phyloP scores from a whole-genome alignment of 1,284 basidiomycete genomes.

The Trichosporon sp. region DNA sequence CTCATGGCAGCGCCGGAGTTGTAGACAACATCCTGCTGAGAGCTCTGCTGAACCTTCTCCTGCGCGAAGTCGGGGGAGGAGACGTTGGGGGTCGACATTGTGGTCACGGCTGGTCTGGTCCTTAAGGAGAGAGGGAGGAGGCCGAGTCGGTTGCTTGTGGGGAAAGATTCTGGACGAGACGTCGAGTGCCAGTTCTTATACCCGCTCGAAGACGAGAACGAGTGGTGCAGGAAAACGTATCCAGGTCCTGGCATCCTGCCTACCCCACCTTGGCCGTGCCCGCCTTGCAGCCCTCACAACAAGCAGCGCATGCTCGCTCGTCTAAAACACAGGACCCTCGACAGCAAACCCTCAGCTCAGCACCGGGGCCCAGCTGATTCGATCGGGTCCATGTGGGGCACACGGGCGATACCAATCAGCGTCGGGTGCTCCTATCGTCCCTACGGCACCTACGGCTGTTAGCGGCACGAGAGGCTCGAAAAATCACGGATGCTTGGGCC shows the following conservation, averaged over 20 bases:
- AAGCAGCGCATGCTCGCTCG: conserved; percentile 11
- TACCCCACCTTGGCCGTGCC: neutral
- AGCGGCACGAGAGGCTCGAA: neutral
- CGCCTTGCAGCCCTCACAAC: neutral
- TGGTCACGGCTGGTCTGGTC: conserved; percentile 6
- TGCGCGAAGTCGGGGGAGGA: conserved; percentile 1
- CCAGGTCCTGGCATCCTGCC: neutral
- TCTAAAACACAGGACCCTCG: conserved; percentile 17
- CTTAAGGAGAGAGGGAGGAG: neutral
- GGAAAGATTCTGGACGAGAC: neutral
- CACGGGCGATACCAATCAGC: conserved; percentile 6
- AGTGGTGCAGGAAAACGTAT: neutral
- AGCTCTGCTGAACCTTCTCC: conserved; percentile 1
- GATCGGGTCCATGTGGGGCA: conserved; percentile 19
- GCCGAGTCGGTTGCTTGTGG: conserved; percentile 7
- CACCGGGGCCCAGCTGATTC: conserved; percentile 19
- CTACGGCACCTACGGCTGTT: conserved; percentile 2
- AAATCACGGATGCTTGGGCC: neutral
- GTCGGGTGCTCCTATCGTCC: conserved; percentile 2
- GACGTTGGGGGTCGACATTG: conserved; percentile 19
- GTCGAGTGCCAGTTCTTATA: neutral
- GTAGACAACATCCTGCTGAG: conserved; percentile 4
- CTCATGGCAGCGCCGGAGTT: conserved; percentile 17
- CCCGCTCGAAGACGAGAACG: neutral
- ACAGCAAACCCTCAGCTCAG: neutral